Evolutionary conservation across 2,329 filamentous ascomycete species (phyloP).

Genomic region (Botrytis hyacinthi): DNA sequence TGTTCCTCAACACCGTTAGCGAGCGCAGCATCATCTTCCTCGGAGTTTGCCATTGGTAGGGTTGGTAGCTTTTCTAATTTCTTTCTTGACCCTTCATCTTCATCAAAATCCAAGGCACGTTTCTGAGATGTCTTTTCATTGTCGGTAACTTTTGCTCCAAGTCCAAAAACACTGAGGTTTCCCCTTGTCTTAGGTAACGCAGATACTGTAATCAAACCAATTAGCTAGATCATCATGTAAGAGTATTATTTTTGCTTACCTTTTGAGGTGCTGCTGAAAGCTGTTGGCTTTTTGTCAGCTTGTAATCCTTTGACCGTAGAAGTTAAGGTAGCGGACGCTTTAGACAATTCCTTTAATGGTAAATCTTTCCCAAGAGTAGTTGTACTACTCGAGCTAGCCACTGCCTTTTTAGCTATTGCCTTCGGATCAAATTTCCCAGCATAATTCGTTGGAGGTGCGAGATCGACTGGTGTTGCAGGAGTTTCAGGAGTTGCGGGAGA

Average conservation of each 20-base stretch:
- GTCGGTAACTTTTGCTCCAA: conserved; percentile 67
- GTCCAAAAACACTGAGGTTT: conserved; percentile 81
- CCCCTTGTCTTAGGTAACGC: conserved; percentile 64
- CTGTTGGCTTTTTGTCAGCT: conserved; percentile 45
- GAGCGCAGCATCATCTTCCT: conserved; percentile 52
- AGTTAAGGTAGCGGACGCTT: conserved; percentile 45
- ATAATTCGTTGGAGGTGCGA: conserved; percentile 59
- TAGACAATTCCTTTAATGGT: conserved; percentile 47
- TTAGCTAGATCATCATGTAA: conserved; percentile 23
- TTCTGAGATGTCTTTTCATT: conserved; percentile 65
- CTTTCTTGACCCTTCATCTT: conserved; percentile 81
- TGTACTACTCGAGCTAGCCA: conserved; percentile 54
- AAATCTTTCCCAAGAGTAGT: conserved; percentile 56
- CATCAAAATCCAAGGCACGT: conserved; percentile 78
- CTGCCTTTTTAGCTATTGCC: conserved; percentile 76
- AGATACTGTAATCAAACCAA: conserved; percentile 39
- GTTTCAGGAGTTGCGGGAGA: conserved; percentile 50
- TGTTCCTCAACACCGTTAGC: conserved; percentile 61
- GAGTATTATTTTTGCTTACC: conserved; percentile 33
- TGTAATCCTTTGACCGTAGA: conserved; percentile 41
- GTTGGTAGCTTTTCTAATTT: conserved; percentile 90
- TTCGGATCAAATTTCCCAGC: conserved; percentile 85
- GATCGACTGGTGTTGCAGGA: conserved; percentile 44
- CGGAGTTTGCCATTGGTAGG: conserved; percentile 62
- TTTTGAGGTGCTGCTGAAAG: conserved; percentile 42